phyloP scores from a whole-genome alignment of 2,329 filamentous ascomycete genomes.

The Aulographum hederae region DNA sequence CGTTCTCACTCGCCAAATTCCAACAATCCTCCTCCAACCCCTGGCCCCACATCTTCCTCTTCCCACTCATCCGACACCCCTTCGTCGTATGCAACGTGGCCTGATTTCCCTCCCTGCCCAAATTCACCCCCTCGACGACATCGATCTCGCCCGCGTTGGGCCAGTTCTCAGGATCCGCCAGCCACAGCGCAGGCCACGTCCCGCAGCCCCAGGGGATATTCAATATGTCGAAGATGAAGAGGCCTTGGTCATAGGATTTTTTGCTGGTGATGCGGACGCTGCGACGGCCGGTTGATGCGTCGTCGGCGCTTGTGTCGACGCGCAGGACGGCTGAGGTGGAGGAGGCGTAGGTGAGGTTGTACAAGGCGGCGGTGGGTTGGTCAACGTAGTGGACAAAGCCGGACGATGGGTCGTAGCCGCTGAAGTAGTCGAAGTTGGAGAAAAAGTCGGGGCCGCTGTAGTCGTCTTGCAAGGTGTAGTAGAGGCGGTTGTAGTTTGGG shows the following conservation, averaged over 20 bases:
- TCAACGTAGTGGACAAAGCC: neutral
- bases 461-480: neutral
- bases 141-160: neutral
- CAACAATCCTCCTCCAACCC: slow-evolving; percentile 7
- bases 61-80: neutral
- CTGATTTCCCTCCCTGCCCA: slow-evolving; percentile 7
- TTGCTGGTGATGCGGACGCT: neutral
- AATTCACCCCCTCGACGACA: slow-evolving; percentile 9
- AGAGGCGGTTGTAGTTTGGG: neutral
- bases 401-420: neutral
- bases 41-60: neutral
- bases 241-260: neutral
- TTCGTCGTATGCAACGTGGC: slow-evolving; percentile 9
- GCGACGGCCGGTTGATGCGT: neutral
- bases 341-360: neutral
- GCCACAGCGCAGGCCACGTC: neutral
- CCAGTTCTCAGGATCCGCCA: neutral
- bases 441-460: neutral
- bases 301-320: neutral
- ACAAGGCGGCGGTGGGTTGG: neutral
- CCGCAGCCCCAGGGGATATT: neutral
- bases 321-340: neutral
- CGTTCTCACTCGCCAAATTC: slow-evolving; percentile 6
- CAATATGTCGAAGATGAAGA: neutral
- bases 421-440: neutral